Base-by-base conservation (phyloP, 495 filamentous ascomycete species). In the Oleoguttula mirabilis region DNA sequence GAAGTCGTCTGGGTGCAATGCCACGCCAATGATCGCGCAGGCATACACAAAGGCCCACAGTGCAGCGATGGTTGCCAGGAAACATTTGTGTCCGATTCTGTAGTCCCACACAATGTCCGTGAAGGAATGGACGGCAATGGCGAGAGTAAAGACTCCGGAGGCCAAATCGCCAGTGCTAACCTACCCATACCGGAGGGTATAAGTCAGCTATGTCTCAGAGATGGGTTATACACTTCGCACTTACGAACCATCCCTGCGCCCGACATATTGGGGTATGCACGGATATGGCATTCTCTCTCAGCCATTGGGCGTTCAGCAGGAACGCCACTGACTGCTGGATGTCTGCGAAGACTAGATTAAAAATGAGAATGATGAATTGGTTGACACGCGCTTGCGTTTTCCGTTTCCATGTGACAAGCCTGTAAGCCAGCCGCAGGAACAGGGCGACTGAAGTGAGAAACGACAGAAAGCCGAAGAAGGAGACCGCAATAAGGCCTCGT, bases 61-160 rank as follows among this genome's bases (percentile, higher is more conserved):
- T 0, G n/a, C 8, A 0, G 51, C 19, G 14, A 61, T 52, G 14
- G 39, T 16, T 25, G 23, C 25, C 10, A 55, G 33, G 45, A 63
- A 61, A 22, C 20, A 42, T 7, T 8, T 24, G 19, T 54, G 52
- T 6, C 42, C 41, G 21, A 60, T 20, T 12, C 47, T 52, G 36
- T 51, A 56, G 21, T 56, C 51, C n/a, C 48, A 47, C 3, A 60
- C 38, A 12, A 63, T 51, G 34, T 58, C 45, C 35, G 48, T 12
- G 52, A 80, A 84, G 0, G 80, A 82, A 53, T 87, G 81, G 0
- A 77, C 53, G 14, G 75, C 77, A 51, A 84, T 82, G 21, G 73
- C 72, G 3, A 76, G 68, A 55, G 41, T 45, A 34, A 48, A 53
- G 15, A 53, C 25, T 2, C 50, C 50, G n/a, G 23, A 33, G 24